Conservation (phyloP, 306 rosid genomes). For the Pyrus communis region DNA sequence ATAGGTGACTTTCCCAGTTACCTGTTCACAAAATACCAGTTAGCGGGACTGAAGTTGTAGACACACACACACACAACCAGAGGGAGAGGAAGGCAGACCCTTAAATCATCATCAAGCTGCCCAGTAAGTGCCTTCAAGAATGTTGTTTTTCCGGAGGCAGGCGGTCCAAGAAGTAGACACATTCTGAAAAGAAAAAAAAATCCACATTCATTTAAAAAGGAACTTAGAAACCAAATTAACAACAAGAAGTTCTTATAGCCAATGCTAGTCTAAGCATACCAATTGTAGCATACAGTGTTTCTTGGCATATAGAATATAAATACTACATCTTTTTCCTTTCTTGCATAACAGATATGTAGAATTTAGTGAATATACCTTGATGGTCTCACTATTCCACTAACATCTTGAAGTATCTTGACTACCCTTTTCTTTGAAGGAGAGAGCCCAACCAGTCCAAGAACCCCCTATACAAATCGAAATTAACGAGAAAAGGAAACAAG, state of each 20-base stretch:
- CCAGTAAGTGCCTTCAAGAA: slow-evolving; percentile 57
- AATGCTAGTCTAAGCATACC: not conserved
- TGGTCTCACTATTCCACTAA: slow-evolving; percentile 54
- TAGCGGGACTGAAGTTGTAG: not conserved
- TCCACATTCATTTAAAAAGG: not conserved
- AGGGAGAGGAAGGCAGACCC: slow-evolving; percentile 28
- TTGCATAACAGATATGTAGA: not conserved
- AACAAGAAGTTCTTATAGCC: not conserved
- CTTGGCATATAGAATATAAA: not conserved
- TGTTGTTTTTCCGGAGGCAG: slow-evolving; percentile 62
- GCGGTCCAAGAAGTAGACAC: slow-evolving; percentile 69
- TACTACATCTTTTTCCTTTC: not conserved
- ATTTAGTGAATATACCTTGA: slow-evolving; percentile 34
- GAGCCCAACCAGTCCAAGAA: slow-evolving; percentile 45
- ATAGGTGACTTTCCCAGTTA: slow-evolving; percentile 55
- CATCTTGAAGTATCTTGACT: slow-evolving; percentile 51
- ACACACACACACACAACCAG: not conserved
- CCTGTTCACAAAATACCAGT: slow-evolving; percentile 28
- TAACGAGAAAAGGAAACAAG: not conserved
- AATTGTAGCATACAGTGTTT: too few species aligned
- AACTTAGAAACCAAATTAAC: not conserved
- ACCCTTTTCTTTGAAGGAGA: slow-evolving; percentile 54
- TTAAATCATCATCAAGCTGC: slow-evolving; percentile 39
- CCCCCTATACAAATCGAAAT: slow-evolving; percentile 25
- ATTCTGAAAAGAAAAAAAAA: slow-evolving; percentile 28